These are phyloP conservation scores for Nematodospora anomalae DNA, from an alignment of 1,139 yeast genomes.

Conservation along the genomic window DNA sequence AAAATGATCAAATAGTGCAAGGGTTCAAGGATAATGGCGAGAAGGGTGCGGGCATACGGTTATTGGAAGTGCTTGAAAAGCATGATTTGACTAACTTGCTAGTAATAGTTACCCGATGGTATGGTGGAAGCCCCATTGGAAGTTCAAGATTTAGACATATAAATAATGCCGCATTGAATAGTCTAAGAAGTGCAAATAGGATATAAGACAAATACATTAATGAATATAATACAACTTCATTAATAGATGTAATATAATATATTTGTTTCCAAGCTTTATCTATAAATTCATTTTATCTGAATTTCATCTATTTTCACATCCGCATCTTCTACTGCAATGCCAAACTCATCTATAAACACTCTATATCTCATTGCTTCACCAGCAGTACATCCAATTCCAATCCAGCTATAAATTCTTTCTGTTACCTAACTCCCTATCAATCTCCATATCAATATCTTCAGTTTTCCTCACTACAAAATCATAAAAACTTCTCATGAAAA, in stretches of 20 bases:
- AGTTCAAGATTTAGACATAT: constrained; percentile 65
- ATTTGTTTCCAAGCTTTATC: no score
- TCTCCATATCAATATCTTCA: constrained; percentile 17
- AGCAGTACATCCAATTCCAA: no score
- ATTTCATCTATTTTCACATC: no score
- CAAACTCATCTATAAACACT: no score
- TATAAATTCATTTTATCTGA: no score
- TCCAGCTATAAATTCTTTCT: constrained; percentile 14
- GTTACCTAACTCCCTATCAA: constrained; percentile 16
- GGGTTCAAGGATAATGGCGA: constrained; percentile 68
- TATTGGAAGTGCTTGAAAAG: constrained; percentile 49
- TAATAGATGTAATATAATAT: no score
- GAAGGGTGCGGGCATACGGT: constrained; percentile 59
- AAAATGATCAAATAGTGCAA: constrained; percentile 38
- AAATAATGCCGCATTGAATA: constrained; percentile 50
- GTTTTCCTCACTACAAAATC: constrained; percentile 22
- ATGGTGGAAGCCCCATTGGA: constrained; percentile 69
- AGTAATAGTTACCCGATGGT: constrained; percentile 71
- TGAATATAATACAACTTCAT: no score
- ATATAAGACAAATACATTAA: neutral
- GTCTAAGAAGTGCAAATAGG: constrained; percentile 21
- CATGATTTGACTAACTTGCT: constrained; percentile 50
- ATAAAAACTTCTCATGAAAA: constrained; percentile 29
- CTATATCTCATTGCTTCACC: no score
- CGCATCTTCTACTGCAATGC: no score